Base-by-base conservation (phyloP, 768 basidiomycete genomes). In the Trametes elegans region DNA sequence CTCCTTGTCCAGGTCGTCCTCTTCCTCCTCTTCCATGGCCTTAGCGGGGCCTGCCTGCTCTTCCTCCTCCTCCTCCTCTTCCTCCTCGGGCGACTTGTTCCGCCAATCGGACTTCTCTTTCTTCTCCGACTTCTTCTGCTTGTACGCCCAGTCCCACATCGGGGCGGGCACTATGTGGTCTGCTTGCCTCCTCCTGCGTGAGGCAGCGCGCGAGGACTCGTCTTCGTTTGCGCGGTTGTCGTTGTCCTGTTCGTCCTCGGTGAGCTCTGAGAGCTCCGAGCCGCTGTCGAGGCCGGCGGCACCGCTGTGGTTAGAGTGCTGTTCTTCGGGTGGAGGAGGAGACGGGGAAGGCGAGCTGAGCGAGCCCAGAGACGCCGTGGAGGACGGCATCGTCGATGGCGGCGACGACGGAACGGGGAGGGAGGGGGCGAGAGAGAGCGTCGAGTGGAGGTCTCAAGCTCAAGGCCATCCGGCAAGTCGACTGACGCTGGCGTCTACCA, bases 101-200 rank as follows among this genome's bases (percentile, higher is more conserved):
- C 73, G 61, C 46, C 43, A 53, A 52, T 67, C 44, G 57, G 64
- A 58, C 69, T 69, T 69, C 69, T 77, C 44, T 71, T 49, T 55
- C 45, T 64, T 64, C 62, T 68, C 68, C 38, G 57, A 44, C 52
- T 65, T 67, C 51, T 58, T 59, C 49, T 65, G 75, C 67, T 82
- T 83, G 62, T 78, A 78, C 13, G 84, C 88, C 90, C 90, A 93
- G 23, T 80, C 88, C 90, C 90, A 92, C 88, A 91, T 92, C 49
- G 82, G 82, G 31, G 84, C 84, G 26, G 90, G 88, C 1, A 89
- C 84, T 56, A 90, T 76, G 51, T 84, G 85, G 62, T 84, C 80
- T 18, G 65, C 50, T n/a, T 49, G 53, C 44, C 60, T 65, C 68
- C 74, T 78, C 49, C 56, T 49, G 50, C 61, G 58, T 51, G 40